phyloP scores from a whole-genome alignment of 495 filamentous ascomycete genomes.

The Sordaria brevicollis region DNA sequence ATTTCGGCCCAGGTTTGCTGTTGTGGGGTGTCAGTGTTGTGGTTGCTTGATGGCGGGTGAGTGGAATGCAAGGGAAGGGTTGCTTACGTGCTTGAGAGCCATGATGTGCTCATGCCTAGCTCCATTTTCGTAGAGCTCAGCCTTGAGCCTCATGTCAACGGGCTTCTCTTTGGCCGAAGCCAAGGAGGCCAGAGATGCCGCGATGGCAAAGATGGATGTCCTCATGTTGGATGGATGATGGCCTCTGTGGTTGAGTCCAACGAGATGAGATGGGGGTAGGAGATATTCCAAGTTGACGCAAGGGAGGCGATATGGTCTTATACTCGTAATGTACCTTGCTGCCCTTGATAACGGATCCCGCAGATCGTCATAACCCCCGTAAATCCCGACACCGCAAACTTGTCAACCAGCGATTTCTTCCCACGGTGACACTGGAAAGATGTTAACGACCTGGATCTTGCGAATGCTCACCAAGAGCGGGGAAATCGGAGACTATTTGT shows the following conservation, averaged over 20 bases:
- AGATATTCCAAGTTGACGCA: background rate
- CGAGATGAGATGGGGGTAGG: background rate
- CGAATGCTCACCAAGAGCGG: background rate
- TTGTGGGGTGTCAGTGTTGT: background rate
- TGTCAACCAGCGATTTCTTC: background rate
- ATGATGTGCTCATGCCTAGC: slow-evolving; percentile 37
- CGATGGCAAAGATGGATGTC: slow-evolving; percentile 9
- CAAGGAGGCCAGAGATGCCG: slow-evolving; percentile 24
- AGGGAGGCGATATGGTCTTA: background rate
- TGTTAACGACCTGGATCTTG: background rate
- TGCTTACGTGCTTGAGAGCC: slow-evolving; percentile 31
- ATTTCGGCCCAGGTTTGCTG: slow-evolving; percentile 23
- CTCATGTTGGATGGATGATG: background rate
- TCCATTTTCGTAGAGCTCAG: slow-evolving; percentile 33
- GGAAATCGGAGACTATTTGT: background rate
- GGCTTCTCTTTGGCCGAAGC: slow-evolving; percentile 24
- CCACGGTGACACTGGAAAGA: background rate
- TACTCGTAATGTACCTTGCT: background rate
- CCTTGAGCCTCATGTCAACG: slow-evolving; percentile 15
- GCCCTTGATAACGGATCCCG: background rate
- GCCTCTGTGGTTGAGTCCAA: background rate
- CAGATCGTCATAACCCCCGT: background rate
- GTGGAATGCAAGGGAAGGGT: background rate
- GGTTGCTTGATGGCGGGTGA: background rate
- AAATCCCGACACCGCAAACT: background rate